Evolutionary conservation across 495 filamentous ascomycete species (phyloP), one percentile per base, ranked within the genome.

Genomic region (Friedmanniomyces simplex): DNA sequence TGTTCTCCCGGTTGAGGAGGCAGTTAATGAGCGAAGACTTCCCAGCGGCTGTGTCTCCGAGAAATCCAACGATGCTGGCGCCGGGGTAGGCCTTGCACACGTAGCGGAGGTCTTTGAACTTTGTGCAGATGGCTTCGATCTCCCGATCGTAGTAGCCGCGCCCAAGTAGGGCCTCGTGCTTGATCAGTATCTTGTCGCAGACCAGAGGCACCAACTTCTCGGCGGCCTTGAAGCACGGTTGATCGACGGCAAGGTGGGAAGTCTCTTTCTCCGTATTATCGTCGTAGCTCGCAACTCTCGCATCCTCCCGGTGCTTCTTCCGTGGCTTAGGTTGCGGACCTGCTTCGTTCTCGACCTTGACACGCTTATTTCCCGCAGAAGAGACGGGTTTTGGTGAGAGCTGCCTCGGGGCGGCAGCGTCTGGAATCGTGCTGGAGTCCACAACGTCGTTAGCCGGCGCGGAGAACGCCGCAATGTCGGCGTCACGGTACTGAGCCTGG

Each of bases 11-110:
- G 24, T 51, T 25, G 1, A 43, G 18, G 16, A 50, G 5, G 26
- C 18, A 50, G 24, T 57, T 57, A 12, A 57, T 25, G 7, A 22
- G 6, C 5, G 26, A 39, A n/a, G 55, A 57, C 21, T 57, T 57
- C 24, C 55, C 55, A 42, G 37, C 47, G 28, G 26, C 55, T 5
- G 55, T 25, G 11, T 43, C 4, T 1, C 55, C 55, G 2, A 57
- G 24, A 34, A 6, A 42, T 22, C n/a, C 45, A 41, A 51, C 47
- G 5, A 28, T 43, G 4, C 16, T 37, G 3, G 37, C n/a, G 16
- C n/a, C 12, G 7, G 55, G 55, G 25, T 57, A 50, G 32, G 7
- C 12, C 6, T 39, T 12, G 8, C 16, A 14, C 4, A 34, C 45
- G 14, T 12, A 1, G 21, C 7, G 6, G 6, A 50, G 13, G 43